phyloP scores from a whole-genome alignment of 176 grass and related monocot genomes.

The Triticum urartu region DNA sequence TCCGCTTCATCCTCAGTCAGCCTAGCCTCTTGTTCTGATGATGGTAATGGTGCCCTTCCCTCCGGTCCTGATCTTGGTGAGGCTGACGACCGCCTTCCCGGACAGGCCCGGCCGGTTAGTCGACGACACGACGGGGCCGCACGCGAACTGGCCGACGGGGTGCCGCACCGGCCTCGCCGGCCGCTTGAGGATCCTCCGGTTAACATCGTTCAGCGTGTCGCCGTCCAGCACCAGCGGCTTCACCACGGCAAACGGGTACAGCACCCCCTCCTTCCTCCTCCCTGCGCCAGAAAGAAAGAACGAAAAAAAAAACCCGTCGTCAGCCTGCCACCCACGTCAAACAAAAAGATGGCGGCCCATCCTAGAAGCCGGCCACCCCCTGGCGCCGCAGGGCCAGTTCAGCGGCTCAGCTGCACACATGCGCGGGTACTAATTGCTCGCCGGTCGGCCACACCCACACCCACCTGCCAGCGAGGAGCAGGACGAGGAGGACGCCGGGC shows the following conservation, averaged over 20 bases:
- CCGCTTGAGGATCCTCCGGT: constrained; percentile 63
- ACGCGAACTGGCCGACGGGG: constrained; percentile 69
- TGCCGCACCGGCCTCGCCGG: constrained; percentile 69
- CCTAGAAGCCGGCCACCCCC: background rate
- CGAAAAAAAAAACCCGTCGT: background rate
- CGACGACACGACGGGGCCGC: constrained; percentile 42
- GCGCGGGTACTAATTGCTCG: constrained; percentile 39
- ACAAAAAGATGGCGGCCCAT: background rate
- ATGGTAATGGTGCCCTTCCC: constrained; percentile 84
- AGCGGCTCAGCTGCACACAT: constrained; percentile 32
- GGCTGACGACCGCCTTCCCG: constrained; percentile 74
- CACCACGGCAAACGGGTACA: constrained; percentile 71
- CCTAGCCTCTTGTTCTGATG: constrained; percentile 75
- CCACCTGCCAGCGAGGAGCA: constrained; percentile 32
- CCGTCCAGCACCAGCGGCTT: constrained; percentile 76
- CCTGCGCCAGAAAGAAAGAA: background rate
- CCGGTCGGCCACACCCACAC: background rate
- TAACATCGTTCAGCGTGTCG: constrained; percentile 72
- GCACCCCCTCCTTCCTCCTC: constrained; percentile 31
- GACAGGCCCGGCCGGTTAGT: constrained; percentile 48
- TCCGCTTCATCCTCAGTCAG: background rate
- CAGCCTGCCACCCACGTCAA: background rate
- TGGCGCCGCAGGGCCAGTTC: background rate
- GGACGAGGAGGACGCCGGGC: background rate
- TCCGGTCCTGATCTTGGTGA: constrained; percentile 76